These are phyloP conservation scores for Syncephalastrum contaminatum DNA, from an alignment of 371 early-diverging fungal species.

Conservation along the genomic window DNA sequence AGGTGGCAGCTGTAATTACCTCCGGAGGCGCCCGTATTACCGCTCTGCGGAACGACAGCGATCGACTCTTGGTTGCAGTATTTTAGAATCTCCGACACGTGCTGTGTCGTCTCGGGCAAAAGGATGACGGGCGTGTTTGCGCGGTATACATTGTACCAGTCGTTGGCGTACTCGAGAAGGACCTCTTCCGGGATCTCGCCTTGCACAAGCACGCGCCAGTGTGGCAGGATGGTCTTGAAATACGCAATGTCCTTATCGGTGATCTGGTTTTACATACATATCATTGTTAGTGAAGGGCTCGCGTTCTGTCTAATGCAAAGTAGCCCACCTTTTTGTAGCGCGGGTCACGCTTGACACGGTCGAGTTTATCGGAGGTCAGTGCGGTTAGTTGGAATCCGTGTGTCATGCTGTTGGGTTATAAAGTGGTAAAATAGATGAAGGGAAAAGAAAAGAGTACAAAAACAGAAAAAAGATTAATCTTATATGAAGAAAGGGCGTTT, in stretches of 20 bases:
- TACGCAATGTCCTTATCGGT: conserved; percentile 53
- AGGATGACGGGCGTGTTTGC: conserved; percentile 75
- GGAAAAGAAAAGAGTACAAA: conserved; percentile 6
- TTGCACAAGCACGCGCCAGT: conserved; percentile 23
- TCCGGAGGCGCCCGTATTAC: conserved; percentile 83
- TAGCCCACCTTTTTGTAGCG: conserved; percentile 47
- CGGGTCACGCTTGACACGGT: conserved; percentile 39
- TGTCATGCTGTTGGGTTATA: conserved; percentile 5
- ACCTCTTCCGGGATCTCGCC: conserved; percentile 28
- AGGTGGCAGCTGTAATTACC: conserved; percentile 27
- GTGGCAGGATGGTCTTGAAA: conserved; percentile 51
- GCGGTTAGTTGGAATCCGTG: conserved; percentile 37
- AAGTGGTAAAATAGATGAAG: not conserved
- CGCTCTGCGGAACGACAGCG: conserved; percentile 95
- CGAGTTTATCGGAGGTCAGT: conserved; percentile 29
- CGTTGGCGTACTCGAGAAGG: conserved; percentile 56
- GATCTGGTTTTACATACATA: conserved; percentile 26
- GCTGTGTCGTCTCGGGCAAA: conserved; percentile 76
- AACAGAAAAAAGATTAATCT: not conserved
- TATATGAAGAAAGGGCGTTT: no score
- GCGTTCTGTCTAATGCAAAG: not conserved
- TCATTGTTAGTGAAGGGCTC: not conserved
- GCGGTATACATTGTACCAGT: conserved; percentile 88
- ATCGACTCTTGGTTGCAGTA: conserved; percentile 83
- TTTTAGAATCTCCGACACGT: conserved; percentile 79